A percentile compares a stretch with the other conserved stretches of the same genome.
Evolutionary conservation across 805 yeast species (phyloP).

Genomic region (Candida suzukii): DNA sequence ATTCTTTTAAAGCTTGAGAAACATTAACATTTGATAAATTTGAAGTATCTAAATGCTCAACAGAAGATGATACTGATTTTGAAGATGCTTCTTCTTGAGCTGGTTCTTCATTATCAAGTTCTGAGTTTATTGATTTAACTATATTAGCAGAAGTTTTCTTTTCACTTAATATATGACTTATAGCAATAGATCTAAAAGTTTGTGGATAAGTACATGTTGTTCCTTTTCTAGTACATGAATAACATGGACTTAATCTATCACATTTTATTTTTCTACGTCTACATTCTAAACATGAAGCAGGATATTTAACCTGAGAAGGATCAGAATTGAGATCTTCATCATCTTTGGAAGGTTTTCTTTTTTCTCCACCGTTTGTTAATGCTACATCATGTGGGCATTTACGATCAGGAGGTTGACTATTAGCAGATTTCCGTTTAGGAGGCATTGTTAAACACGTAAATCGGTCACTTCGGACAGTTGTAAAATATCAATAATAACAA

Average conservation of each 20-base stretch:
- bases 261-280: slow-evolving; percentile 28
- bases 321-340: neutral
- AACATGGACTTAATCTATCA: slow-evolving; percentile 30
- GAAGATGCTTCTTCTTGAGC: neutral
- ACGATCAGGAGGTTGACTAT: too few species aligned
- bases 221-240: slow-evolving; percentile 31
- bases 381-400: too few species aligned
- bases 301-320: slow-evolving; percentile 3
- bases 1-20: neutral
- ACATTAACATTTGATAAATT: too few species aligned
- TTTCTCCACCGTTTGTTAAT: neutral
- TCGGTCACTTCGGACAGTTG: too few species aligned
- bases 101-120: neutral
- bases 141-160: neutral
- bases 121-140: neutral
- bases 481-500: too few species aligned
- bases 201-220: slow-evolving; percentile 36
- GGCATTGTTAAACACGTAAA: neutral
- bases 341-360: neutral
- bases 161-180: slow-evolving; percentile 1
- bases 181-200: slow-evolving; percentile 35
- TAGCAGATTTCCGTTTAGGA: neutral
- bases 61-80: neutral
- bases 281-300: slow-evolving; percentile 27
- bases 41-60: neutral